These are phyloP conservation scores for Mycena capillaripes DNA, from an alignment of 768 basidiomycete species.

Conservation along the genomic window DNA sequence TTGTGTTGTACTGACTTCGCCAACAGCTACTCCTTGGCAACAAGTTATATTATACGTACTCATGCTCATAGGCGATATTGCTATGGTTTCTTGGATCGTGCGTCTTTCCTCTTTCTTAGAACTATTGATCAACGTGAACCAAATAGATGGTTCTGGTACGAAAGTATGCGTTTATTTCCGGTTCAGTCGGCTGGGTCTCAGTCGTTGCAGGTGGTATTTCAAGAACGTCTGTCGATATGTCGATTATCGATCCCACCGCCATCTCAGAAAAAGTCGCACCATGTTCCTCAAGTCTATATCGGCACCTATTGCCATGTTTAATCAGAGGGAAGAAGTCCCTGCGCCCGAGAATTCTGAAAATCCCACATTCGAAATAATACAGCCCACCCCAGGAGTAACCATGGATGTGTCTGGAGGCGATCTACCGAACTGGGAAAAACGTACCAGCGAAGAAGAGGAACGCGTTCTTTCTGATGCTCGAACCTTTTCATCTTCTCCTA, in stretches of 20 bases:
- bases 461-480: slow-evolving; percentile 42
- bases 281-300: slow-evolving; percentile 52
- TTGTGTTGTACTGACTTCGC: not conserved
- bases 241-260: slow-evolving; percentile 39
- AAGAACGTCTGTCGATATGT: slow-evolving; percentile 58
- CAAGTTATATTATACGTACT: slow-evolving; percentile 64
- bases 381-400: slow-evolving; percentile 42
- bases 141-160: slow-evolving; percentile 72
- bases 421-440: slow-evolving; percentile 5
- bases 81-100: slow-evolving; percentile 68
- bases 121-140: not conserved
- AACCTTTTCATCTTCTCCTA: slow-evolving; percentile 52
- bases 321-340: slow-evolving; percentile 29
- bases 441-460: slow-evolving; percentile 23
- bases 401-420: slow-evolving; percentile 5
- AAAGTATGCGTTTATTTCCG: slow-evolving; percentile 51
- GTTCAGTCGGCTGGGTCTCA: slow-evolving; percentile 3
- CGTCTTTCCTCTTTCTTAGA: not conserved
- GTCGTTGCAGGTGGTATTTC: slow-evolving; percentile 53
- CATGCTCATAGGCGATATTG: slow-evolving; percentile 65
- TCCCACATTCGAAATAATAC: slow-evolving; percentile 30
- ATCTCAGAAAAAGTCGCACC: slow-evolving; percentile 41
- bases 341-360: slow-evolving; percentile 22
- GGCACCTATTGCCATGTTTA: slow-evolving; percentile 43
- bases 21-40: slow-evolving; percentile 18